Percentiles rank a stretch among this genome's conserved stretches.
These are phyloP conservation scores for Angophora floribunda DNA, from an alignment of 345 rosid genomes.

Conservation along the genomic window DNA sequence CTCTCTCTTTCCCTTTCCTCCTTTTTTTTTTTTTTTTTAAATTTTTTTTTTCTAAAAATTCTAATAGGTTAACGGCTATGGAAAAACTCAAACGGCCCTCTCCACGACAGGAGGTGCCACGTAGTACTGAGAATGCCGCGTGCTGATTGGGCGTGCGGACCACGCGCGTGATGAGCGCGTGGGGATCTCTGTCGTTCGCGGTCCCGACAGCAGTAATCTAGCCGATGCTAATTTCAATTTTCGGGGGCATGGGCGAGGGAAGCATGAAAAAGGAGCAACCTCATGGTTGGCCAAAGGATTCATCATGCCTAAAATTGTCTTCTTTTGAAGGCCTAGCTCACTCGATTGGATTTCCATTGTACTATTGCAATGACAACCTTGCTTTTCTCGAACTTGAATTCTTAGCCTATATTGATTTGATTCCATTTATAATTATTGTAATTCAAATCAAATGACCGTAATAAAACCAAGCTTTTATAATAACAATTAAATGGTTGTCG, in stretches of 20 bases:
- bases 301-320: not conserved
- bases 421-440: rapidly evolving
- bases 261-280: not conserved
- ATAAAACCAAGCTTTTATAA: rapidly evolving
- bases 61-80: not conserved
- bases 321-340: not conserved
- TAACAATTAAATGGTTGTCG: too few species aligned
- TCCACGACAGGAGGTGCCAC: not conserved
- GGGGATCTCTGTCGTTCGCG: not conserved
- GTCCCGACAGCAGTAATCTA: not conserved
- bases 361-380: not conserved
- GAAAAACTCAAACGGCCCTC: not conserved
- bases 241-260: not conserved
- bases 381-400: not conserved
- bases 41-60: not conserved
- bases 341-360: not conserved
- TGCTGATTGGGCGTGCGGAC: not conserved
- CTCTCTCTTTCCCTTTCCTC: not conserved
- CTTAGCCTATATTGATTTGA: not conserved
- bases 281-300: not conserved
- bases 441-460: not conserved
- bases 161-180: not conserved
- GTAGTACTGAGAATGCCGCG: not conserved
- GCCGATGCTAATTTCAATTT: not conserved
- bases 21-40: too few species aligned